These are phyloP conservation scores for Trametes hirsuta DNA, from an alignment of 1,284 basidiomycete species.

Conservation along the genomic window DNA sequence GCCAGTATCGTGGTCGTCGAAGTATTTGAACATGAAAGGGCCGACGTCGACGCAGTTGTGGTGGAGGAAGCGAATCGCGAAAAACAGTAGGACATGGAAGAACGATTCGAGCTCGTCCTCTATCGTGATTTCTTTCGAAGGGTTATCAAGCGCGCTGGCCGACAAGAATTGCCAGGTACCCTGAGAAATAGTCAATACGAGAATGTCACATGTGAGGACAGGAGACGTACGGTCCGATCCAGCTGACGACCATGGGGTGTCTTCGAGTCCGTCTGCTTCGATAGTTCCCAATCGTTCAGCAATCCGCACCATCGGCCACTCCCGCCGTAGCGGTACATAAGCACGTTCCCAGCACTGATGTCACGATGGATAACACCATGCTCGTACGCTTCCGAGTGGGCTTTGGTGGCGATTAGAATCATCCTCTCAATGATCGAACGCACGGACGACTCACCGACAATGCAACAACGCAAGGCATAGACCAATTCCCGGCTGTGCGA, in stretches of 20 bases:
- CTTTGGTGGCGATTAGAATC: too few species aligned
- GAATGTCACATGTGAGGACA: not conserved
- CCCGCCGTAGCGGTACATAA: not conserved
- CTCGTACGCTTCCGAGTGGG: too few species aligned
- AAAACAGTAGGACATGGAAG: not conserved
- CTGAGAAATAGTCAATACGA: not conserved
- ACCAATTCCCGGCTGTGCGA: too few species aligned
- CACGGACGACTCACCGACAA: too few species aligned
- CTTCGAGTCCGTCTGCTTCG: not conserved
- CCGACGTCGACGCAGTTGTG: not conserved
- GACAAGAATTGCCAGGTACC: constrained; percentile 3
- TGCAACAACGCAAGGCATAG: too few species aligned
- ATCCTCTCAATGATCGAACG: too few species aligned
- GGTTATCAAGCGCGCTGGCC: not conserved
- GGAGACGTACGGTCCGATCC: not conserved
- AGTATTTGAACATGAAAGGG: not conserved
- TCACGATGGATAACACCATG: not conserved
- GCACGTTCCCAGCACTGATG: not conserved
- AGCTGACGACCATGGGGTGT: not conserved
- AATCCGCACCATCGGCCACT: not conserved
- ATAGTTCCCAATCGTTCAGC: not conserved
- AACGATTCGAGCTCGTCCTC: not conserved
- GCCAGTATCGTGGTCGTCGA: not conserved
- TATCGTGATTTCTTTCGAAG: not conserved
- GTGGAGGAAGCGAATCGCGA: not conserved